These are phyloP conservation scores for Alternaria ethzedia DNA, from an alignment of 2,329 filamentous ascomycete genomes.

Conservation along the genomic window DNA sequence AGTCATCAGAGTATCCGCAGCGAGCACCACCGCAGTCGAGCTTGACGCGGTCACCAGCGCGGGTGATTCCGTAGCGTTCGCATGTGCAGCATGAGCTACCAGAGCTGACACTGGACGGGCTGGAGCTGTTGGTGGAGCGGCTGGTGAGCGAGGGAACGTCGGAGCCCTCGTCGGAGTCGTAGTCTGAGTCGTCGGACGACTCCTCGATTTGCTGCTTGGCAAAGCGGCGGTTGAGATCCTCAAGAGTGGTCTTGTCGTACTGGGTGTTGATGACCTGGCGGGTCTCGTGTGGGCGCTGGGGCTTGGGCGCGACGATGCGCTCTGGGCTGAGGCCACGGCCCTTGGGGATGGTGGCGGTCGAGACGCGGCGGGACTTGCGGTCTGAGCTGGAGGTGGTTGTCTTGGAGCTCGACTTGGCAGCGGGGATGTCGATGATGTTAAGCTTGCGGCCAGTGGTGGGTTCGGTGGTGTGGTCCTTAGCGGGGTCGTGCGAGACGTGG, in stretches of 20 bases:
- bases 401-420: constrained; percentile 54
- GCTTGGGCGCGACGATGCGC: constrained; percentile 90
- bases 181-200: constrained; percentile 54
- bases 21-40: constrained; percentile 91
- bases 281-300: constrained; percentile 84
- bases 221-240: constrained; percentile 81
- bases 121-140: constrained; percentile 73
- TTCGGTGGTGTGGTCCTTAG: constrained; percentile 86
- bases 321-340: constrained; percentile 87
- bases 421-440: constrained; percentile 93
- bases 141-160: constrained; percentile 73
- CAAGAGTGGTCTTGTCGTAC: constrained; percentile 76
- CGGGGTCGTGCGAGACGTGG: constrained; percentile 96
- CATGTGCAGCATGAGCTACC: constrained; percentile 75
- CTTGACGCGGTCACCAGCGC: constrained; percentile 90
- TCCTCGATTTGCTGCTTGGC: constrained; percentile 66
- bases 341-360: constrained; percentile 74
- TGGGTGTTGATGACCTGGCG: constrained; percentile 84
- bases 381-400: constrained; percentile 52
- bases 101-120: constrained; percentile 66
- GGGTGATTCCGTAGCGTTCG: constrained; percentile 95
- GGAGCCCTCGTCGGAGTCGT: constrained; percentile 76
- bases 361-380: constrained; percentile 59
- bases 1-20: constrained; percentile 81
- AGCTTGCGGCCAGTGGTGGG: constrained; percentile 96